phyloP scores from a whole-genome alignment of 306 rosid species.

The Amphicarpaea edgeworthii region DNA sequence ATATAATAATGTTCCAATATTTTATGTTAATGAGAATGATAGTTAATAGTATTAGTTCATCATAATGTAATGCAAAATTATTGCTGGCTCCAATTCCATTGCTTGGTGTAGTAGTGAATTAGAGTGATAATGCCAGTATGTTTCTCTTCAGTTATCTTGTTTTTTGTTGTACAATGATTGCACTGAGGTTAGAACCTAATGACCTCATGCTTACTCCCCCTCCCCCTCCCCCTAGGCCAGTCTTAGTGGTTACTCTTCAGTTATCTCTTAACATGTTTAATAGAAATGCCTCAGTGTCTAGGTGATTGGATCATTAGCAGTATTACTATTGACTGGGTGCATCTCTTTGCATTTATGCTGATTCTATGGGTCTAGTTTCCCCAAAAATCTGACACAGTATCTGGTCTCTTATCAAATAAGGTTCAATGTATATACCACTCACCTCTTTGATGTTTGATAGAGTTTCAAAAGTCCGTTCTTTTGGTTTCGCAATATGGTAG shows the following conservation, averaged over 20 bases:
- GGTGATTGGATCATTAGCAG: conserved; percentile 24
- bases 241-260: neutral
- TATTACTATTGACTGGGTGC: neutral
- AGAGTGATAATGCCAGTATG: neutral
- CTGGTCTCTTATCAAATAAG: neutral
- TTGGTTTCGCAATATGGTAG: conserved; percentile 3
- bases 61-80: conserved; percentile 10
- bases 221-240: too few relatives aligned
- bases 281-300: conserved; percentile 12
- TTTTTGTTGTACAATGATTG: too few relatives aligned
- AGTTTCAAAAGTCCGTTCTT: neutral
- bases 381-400: neutral
- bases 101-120: neutral
- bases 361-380: conserved; percentile 15
- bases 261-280: neutral
- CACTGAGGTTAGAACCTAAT: too few relatives aligned
- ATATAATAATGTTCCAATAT: neutral
- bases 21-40: conserved; percentile 31
- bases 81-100: neutral
- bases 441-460: neutral
- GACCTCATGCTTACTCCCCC: too few relatives aligned
- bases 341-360: neutral
- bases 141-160: neutral
- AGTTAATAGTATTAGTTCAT: too few relatives aligned
- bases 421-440: conserved; percentile 16